Conservation (phyloP, 192 early-diverging fungal species). For the Paraglomus brasilianum region DNA sequence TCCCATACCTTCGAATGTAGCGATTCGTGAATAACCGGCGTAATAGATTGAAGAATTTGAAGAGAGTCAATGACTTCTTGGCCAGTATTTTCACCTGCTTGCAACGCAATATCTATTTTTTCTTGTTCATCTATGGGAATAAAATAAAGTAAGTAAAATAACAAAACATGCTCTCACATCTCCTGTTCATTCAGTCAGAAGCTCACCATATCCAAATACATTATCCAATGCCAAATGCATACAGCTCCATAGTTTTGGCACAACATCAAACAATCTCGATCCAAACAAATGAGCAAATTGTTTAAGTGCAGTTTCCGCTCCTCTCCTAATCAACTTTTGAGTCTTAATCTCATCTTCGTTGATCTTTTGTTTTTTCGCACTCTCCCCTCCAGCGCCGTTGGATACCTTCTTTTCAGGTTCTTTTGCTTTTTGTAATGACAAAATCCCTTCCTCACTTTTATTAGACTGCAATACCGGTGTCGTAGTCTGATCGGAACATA, state of each 20-base stretch:
- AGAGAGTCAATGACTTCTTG: conserved; percentile 80
- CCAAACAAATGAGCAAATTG: conserved; percentile 70
- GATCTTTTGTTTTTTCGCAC: conserved; percentile 32
- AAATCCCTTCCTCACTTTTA: conserved; percentile 45
- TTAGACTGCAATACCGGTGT: conserved; percentile 65
- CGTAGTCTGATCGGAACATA: conserved; percentile 76
- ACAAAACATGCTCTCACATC: no score
- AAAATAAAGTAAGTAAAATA: no score
- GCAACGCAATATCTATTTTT: conserved; percentile 30
- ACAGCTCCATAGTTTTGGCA: conserved; percentile 73
- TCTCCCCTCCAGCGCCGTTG: conserved; percentile 39
- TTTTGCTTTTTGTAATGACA: conserved; percentile 50
- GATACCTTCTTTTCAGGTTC: conserved; percentile 38
- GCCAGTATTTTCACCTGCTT: conserved; percentile 38
- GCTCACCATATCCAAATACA: conserved; percentile 41
- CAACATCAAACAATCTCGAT: conserved; percentile 56
- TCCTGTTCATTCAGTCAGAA: no score
- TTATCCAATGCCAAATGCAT: conserved; percentile 45
- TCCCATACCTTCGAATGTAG: conserved; percentile 37
- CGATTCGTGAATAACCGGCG: conserved; percentile 56
- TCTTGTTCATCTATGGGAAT: conserved; percentile 18
- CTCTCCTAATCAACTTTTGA: conserved; percentile 62
- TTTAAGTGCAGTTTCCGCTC: conserved; percentile 61
- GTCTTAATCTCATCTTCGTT: conserved; percentile 51
- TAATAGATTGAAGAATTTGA: conserved; percentile 66